Evolutionary conservation across 2,329 filamentous ascomycete species (phyloP).

Genomic region (Calonectria crousiana): DNA sequence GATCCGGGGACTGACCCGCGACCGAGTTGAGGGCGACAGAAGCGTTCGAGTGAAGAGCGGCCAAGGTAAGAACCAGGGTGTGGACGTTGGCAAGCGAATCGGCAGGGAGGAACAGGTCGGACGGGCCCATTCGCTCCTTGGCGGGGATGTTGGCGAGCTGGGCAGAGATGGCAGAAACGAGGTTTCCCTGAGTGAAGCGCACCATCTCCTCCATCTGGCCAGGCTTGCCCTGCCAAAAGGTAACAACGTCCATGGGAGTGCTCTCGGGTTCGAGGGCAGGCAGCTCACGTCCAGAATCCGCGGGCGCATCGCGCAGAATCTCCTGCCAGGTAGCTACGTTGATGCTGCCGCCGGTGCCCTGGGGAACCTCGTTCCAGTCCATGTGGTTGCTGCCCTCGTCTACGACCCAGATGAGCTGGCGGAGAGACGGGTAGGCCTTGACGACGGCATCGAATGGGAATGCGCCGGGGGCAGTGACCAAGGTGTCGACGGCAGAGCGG

Average conservation of each 20-base stretch:
- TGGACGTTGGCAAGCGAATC: conserved; percentile 85
- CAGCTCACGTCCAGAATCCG: conserved; percentile 70
- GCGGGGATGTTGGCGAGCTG: conserved; percentile 82
- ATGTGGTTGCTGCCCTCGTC: conserved; percentile 92
- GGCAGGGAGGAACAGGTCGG: conserved; percentile 87
- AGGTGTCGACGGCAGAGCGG: conserved; percentile 79
- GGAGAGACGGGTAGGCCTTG: conserved; percentile 76
- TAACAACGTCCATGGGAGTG: conserved; percentile 68
- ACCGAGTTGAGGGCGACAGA: conserved; percentile 92
- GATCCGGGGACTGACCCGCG: conserved; percentile 77
- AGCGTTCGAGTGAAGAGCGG: conserved; percentile 85
- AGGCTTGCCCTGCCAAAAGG: conserved; percentile 73
- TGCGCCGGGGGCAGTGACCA: conserved; percentile 88
- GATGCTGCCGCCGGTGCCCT: conserved; percentile 78
- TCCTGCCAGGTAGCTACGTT: conserved; percentile 95
- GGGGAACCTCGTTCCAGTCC: conserved; percentile 92
- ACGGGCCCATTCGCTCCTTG: conserved; percentile 77
- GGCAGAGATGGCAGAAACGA: conserved; percentile 88
- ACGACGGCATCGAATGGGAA: conserved; percentile 82
- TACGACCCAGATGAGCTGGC: conserved; percentile 90
- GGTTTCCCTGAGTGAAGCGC: conserved; percentile 83
- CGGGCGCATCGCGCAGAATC: conserved; percentile 78
- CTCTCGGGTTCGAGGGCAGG: conserved; percentile 70
- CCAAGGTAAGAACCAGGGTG: conserved; percentile 82
- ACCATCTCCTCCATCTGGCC: conserved; percentile 76